Conservation (phyloP, 169 alveolate species). For the Blepharisma undulans region DNA sequence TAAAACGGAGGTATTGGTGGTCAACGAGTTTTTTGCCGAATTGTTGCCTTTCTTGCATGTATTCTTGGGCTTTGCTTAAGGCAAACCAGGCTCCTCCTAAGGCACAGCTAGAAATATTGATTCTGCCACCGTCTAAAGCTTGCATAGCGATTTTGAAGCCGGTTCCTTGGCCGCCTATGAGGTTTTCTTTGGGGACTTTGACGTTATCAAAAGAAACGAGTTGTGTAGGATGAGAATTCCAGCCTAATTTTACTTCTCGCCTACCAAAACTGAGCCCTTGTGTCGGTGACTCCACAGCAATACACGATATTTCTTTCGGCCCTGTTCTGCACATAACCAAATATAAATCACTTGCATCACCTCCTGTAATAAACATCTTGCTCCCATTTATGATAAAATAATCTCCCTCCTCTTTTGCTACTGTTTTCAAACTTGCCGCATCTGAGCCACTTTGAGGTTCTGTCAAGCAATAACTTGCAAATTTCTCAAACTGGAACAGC, state of each 20-base stretch:
- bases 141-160: constrained; percentile 83
- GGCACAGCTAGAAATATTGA: constrained; percentile 73
- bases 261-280: constrained; percentile 72
- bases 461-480: constrained; percentile 76
- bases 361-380: constrained; percentile 78
- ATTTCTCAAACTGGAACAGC: constrained; percentile 53
- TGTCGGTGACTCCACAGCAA: constrained; percentile 67
- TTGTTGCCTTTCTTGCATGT: constrained; percentile 62
- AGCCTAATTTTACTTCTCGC: constrained; percentile 75
- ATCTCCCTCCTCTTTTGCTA: constrained; percentile 72
- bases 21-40: constrained; percentile 66
- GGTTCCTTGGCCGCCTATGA: constrained; percentile 66
- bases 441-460: constrained; percentile 82
- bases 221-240: constrained; percentile 77
- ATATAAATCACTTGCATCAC: constrained; percentile 65
- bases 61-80: constrained; percentile 62
- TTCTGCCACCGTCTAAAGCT: constrained; percentile 82
- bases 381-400: constrained; percentile 76
- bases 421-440: constrained; percentile 66
- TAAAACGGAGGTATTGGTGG: constrained; percentile 65
- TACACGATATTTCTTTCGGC: constrained; percentile 69
- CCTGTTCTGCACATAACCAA: constrained; percentile 75
- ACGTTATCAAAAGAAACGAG: constrained; percentile 68
- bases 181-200: constrained; percentile 73
- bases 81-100: constrained; percentile 80